Conservation (phyloP, 2,329 filamentous ascomycete genomes). For the Aspergillus cejpii region DNA sequence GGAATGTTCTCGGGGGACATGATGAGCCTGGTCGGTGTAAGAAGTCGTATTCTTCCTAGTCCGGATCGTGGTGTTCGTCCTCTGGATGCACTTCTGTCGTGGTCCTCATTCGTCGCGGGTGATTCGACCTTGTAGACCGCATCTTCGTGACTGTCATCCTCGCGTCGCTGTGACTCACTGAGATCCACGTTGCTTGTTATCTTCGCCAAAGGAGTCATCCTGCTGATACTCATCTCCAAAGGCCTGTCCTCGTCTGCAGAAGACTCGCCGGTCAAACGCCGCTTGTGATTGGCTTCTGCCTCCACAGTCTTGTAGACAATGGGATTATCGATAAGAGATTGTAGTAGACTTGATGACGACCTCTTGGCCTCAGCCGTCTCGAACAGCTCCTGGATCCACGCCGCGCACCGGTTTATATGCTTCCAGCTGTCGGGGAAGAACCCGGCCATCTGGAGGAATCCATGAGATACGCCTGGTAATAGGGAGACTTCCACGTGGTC, state of each 20-base stretch:
- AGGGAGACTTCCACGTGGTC: constrained; percentile 75
- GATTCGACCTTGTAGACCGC: constrained; percentile 1
- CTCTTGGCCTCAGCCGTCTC: constrained; percentile 19
- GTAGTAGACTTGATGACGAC: constrained; percentile 15
- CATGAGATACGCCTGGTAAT: constrained; percentile 84
- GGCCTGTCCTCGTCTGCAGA: constrained; percentile 74
- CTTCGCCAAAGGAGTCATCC: constrained; percentile 19
- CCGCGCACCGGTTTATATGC: constrained; percentile 68
- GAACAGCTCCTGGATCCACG: constrained; percentile 79
- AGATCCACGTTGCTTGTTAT: constrained; percentile 19
- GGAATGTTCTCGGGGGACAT: constrained; percentile 15
- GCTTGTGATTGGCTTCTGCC: constrained; percentile 40
- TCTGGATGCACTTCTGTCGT: constrained; percentile 7
- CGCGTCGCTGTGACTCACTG: constrained; percentile 1
- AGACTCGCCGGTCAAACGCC: constrained; percentile 49
- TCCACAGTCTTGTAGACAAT: constrained; percentile 1
- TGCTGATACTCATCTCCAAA: constrained; percentile 68
- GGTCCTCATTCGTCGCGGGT: neutral
- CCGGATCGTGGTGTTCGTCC: constrained; percentile 8
- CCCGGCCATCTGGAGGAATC: constrained; percentile 84
- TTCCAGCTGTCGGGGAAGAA: constrained; percentile 88
- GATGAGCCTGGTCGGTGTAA: constrained; percentile 17
- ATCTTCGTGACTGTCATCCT: neutral
- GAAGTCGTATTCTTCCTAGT: constrained; percentile 8
- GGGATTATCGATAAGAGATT: constrained; percentile 4